Percentiles rank a stretch among this genome's conserved stretches.
phyloP scores from a whole-genome alignment of 495 filamentous ascomycete genomes.

The Aspergillus steynii region DNA sequence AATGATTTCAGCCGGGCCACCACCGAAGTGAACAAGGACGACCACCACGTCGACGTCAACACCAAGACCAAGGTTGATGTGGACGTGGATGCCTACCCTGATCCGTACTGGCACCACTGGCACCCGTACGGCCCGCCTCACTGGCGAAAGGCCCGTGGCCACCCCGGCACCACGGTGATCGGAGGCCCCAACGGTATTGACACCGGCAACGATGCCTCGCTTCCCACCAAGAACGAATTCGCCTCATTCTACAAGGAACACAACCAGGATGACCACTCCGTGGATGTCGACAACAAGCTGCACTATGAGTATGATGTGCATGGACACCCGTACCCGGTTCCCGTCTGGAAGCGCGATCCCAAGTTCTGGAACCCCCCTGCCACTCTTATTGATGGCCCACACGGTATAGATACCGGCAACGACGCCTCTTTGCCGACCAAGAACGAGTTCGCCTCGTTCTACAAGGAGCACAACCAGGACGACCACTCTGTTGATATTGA shows the following conservation, averaged over 20 bases:
- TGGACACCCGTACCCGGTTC: not conserved
- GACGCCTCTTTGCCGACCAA: too few relatives aligned
- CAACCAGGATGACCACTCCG: constrained; percentile 11
- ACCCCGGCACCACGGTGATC: not conserved
- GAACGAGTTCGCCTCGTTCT: not conserved
- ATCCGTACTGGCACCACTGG: constrained; percentile 2
- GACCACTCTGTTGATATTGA: constrained; percentile 12
- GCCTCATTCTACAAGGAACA: not conserved
- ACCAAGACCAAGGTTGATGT: constrained; percentile 24
- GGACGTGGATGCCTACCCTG: not conserved
- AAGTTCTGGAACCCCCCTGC: too few relatives aligned
- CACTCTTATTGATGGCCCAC: too few relatives aligned
- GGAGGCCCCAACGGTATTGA: not conserved
- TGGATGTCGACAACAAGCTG: constrained; percentile 1
- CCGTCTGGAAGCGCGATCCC: too few relatives aligned
- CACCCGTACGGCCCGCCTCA: not conserved
- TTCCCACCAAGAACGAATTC: not conserved
- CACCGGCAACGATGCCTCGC: not conserved
- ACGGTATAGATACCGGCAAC: not conserved
- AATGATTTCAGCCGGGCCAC: not conserved
- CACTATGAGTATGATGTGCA: not conserved
- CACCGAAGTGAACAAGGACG: not conserved
- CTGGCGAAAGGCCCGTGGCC: not conserved
- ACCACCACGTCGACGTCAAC: constrained; percentile 17
- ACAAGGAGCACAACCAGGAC: not conserved